Evolutionary conservation across 116 monocot genomes (phyloP).

Genomic region (Thalassia testudinum): DNA sequence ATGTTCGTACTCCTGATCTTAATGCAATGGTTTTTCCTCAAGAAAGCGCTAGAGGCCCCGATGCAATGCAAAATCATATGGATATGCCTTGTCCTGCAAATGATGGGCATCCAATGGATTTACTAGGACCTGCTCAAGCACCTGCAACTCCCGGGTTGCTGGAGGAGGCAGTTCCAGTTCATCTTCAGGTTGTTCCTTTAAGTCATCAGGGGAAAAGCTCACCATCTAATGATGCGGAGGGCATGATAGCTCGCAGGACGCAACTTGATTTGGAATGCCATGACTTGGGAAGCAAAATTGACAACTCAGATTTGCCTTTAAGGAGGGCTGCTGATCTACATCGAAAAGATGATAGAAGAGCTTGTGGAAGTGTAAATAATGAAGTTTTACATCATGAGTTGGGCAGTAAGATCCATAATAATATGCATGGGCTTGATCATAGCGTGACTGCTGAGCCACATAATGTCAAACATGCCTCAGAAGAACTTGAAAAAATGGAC

Average conservation of each 20-base stretch:
- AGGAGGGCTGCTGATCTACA: no score
- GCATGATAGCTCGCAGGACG: not conserved
- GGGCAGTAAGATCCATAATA: no score
- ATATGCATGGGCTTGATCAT: no score
- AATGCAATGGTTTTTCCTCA: constrained; percentile 45
- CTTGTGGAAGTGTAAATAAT: no score
- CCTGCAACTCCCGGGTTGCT: constrained; percentile 73
- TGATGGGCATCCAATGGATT: constrained; percentile 21
- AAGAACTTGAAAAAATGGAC: no score
- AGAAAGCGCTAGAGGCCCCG: constrained; percentile 20
- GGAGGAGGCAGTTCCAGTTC: constrained; percentile 42
- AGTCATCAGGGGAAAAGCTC: constrained; percentile 25
- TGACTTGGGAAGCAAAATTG: no score
- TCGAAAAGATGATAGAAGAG: no score
- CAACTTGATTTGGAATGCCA: no score
- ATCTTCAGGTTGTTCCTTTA: constrained; percentile 35
- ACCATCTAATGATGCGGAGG: constrained; percentile 10
- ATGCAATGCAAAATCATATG: constrained; percentile 15
- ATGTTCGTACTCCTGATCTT: constrained; percentile 66
- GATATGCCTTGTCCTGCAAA: constrained; percentile 4
- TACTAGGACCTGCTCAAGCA: constrained; percentile 47
- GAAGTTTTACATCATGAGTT: no score
- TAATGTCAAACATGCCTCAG: no score
- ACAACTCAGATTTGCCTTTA: no score
- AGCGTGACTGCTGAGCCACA: no score